Conservation (phyloP, 73 alveolate genomes). For the Paramecium tetraurelia region DNA sequence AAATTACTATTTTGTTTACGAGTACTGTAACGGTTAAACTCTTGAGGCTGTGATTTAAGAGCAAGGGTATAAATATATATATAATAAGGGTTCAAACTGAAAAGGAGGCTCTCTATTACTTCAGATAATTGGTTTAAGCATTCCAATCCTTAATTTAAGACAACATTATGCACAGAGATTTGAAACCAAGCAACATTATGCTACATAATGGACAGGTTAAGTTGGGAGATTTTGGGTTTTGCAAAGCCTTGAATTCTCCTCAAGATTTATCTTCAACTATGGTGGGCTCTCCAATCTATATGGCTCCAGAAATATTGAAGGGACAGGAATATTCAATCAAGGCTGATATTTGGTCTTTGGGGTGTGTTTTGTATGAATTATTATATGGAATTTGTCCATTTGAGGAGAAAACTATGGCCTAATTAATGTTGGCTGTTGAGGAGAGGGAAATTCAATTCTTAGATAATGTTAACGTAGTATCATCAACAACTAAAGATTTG, state of each 20-base stretch:
- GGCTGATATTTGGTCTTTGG: slow-evolving; percentile 70
- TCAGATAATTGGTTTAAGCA: slow-evolving; percentile 41
- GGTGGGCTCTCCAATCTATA: slow-evolving; percentile 67
- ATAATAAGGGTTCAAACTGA: slow-evolving; percentile 40
- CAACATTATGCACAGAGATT: slow-evolving; percentile 61
- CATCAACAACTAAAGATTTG: slow-evolving; percentile 30
- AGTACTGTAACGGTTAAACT: slow-evolving; percentile 56
- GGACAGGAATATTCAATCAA: slow-evolving; percentile 57
- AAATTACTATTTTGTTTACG: slow-evolving; percentile 53
- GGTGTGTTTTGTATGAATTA: slow-evolving; percentile 61
- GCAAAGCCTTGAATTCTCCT: slow-evolving; percentile 39
- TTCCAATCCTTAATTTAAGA: slow-evolving; percentile 36
- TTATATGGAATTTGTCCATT: slow-evolving; percentile 65
- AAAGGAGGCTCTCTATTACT: slow-evolving; percentile 38
- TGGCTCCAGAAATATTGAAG: slow-evolving; percentile 68
- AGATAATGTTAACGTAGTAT: slow-evolving; percentile 43
- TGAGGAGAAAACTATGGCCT: slow-evolving; percentile 62
- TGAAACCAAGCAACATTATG: slow-evolving; percentile 54
- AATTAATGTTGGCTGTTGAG: slow-evolving; percentile 58
- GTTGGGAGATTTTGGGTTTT: slow-evolving; percentile 61
- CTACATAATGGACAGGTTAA: slow-evolving; percentile 47
- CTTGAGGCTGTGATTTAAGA: slow-evolving; percentile 38
- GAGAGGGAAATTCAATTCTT: slow-evolving; percentile 52
- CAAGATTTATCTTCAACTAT: slow-evolving; percentile 55
- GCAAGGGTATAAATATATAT: not conserved